Base-by-base conservation (phyloP, 768 basidiomycete species). In the Lactarius quietus region DNA sequence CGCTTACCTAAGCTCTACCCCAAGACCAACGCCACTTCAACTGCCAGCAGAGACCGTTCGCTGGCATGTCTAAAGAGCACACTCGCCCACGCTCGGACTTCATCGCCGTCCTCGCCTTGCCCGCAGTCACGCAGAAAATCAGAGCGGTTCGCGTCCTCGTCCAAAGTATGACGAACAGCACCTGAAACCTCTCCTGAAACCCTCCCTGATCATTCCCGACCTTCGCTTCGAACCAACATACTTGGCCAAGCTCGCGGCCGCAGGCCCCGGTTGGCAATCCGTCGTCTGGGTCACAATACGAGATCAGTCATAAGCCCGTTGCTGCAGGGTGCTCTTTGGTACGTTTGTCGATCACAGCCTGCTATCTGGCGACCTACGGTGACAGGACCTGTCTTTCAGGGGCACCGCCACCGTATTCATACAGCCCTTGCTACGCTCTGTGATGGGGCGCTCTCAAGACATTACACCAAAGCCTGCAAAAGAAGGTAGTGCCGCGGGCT, bases 191-290 rank as follows among this genome's bases (percentile, higher is more conserved):
- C n/a, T n/a, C n/a, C n/a, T n/a, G 33, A 33, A 3, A 28, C 56
- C 66, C 20, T 56, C 85, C 29, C 72, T 76, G 51, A 85, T 91
- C 60, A 86, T 91, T 59, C 89, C 89, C 31, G 90, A 92, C 72
- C 76, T 91, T 41, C 88, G 90, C 31, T 90, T 90, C 77, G 90
- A 92, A 72, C 81, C 84, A 63, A 86, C 83, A 58, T 92, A 89
- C 73, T 66, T 90, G 63, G 81, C 80, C 67, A 88, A 85, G 68
- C 80, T 90, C 66, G 79, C 76, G 26, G 29, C 78, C 79, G 9
- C 85, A 80, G 70, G 75, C 86, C 57, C 78, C 38, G 78, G 84
- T 56, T 90, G 89, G 89, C 76, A 76, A 7, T 78, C 78, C 62
- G 77, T 90, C 10, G 65, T 78, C 23, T 90, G 86, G 83, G 76